phyloP scores from a whole-genome alignment of 495 filamentous ascomycete genomes.

The Aspergillus saccharolyticus region DNA sequence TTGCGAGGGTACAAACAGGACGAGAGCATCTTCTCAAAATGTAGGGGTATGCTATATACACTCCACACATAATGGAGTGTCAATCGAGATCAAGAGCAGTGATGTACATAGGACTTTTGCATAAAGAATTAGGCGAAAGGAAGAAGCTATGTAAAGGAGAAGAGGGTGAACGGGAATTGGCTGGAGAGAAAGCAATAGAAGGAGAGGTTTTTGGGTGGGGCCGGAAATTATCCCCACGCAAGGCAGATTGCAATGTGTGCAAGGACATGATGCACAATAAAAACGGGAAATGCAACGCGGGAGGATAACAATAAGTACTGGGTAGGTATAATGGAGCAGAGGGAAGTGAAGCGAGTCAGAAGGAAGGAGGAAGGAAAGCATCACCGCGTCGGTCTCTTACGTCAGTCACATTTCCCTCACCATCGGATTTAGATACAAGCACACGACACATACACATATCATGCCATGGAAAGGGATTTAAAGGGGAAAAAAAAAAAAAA shows the following conservation, averaged over 20 bases:
- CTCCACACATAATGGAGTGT: too few species aligned
- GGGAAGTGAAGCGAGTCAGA: not conserved
- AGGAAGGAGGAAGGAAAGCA: not conserved
- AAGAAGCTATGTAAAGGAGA: conserved; percentile 3
- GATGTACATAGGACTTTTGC: too few species aligned
- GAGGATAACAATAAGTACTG: not conserved
- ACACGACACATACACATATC: not conserved
- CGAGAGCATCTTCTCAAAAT: too few species aligned
- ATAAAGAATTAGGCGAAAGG: too few species aligned
- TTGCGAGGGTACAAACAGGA: too few species aligned
- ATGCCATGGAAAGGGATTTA: too few species aligned
- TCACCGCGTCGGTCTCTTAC: too few species aligned
- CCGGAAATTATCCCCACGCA: conserved; percentile 5
- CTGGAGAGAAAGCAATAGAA: not conserved
- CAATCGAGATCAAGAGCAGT: too few species aligned
- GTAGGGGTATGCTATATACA: too few species aligned
- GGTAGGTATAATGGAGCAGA: too few species aligned
- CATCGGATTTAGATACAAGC: not conserved
- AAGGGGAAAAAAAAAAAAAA: not conserved
- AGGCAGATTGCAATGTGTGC: conserved; percentile 8
- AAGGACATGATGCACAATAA: not conserved
- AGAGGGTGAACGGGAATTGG: not conserved
- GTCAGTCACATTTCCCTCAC: not conserved
- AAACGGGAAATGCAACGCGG: not conserved
- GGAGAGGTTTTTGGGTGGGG: too few species aligned